These are phyloP conservation scores for Saturnispora silvae DNA, from an alignment of 805 yeast genomes.

Conservation along the genomic window DNA sequence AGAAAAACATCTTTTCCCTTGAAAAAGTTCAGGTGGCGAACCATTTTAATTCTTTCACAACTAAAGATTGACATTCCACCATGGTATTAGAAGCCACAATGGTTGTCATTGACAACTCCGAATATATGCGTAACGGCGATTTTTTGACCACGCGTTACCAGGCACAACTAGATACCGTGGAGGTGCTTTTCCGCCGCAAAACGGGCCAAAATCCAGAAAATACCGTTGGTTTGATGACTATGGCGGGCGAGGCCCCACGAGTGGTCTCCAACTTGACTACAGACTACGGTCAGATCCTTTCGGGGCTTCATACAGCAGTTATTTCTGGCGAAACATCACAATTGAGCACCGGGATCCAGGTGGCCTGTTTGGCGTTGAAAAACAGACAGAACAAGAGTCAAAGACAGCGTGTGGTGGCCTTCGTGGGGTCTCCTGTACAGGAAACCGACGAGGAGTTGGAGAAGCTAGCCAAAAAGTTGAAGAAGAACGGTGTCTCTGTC, in stretches of 20 bases:
- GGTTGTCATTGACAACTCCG: constrained; percentile 92
- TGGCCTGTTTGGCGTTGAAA: constrained; percentile 86
- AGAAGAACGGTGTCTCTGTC: constrained; percentile 83
- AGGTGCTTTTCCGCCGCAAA: constrained; percentile 75
- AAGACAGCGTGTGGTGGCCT: constrained; percentile 79
- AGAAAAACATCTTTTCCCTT: too few relatives aligned
- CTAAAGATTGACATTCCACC: too few relatives aligned
- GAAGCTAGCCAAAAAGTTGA: constrained; percentile 81
- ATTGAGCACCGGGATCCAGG: constrained; percentile 77
- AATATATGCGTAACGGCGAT: constrained; percentile 93
- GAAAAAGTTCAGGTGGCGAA: too few relatives aligned
- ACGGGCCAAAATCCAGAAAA: constrained; percentile 85
- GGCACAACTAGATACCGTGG: constrained; percentile 87
- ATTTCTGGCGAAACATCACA: constrained; percentile 53
- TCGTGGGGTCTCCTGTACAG: constrained; percentile 77
- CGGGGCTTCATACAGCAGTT: constrained; percentile 72
- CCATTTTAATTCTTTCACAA: too few relatives aligned
- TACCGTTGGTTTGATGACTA: constrained; percentile 83
- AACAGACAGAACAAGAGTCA: constrained; percentile 94
- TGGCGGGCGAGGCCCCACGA: constrained; percentile 77
- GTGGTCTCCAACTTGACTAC: constrained; percentile 84
- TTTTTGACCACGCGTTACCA: constrained; percentile 79
- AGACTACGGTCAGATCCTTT: constrained; percentile 74
- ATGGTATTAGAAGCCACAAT: constrained; percentile 97
- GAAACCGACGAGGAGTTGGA: constrained; percentile 65